Conservation (phyloP, 148 eudicot species). For the Hydrangea macrophylla region DNA sequence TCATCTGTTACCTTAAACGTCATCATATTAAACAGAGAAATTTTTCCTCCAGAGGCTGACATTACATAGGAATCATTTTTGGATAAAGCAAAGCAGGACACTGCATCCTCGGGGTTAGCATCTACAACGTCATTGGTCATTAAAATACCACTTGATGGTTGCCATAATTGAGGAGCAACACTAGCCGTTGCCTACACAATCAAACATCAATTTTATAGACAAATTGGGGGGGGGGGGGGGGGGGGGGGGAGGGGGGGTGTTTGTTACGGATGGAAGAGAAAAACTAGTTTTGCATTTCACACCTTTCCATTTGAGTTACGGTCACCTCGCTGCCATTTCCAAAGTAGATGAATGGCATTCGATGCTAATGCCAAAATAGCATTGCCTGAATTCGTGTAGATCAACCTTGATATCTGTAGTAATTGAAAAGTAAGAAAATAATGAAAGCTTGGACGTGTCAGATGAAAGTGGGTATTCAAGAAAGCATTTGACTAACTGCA, state of each 20-base stretch:
- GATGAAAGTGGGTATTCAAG: no score
- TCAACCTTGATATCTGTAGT: conserved; percentile 78
- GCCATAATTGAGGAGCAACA: conserved; percentile 80
- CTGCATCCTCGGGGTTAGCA: conserved; percentile 61
- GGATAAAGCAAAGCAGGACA: conserved; percentile 89
- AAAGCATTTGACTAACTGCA: no score
- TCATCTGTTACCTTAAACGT: conserved; percentile 63
- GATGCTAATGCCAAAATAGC: conserved; percentile 80
- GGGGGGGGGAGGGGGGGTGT: no score
- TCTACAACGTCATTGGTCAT: conserved; percentile 82
- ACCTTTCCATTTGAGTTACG: conserved; percentile 59
- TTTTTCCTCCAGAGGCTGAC: conserved; percentile 93
- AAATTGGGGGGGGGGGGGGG: no score
- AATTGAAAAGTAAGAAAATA: conserved; percentile 15
- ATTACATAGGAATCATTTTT: conserved; percentile 91
- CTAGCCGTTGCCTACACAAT: conserved; percentile 66
- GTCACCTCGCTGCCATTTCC: no score
- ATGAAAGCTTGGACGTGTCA: no score
- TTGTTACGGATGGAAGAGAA: no score
- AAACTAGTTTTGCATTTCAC: neutral
- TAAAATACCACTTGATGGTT: conserved; percentile 73
- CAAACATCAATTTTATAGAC: neutral
- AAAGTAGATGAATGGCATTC: conserved; percentile 11
- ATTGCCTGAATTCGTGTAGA: conserved; percentile 81
- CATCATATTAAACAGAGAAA: conserved; percentile 87